Percentiles rank a stretch among this genome's conserved stretches.
Conservation (phyloP, 2,329 filamentous ascomycete genomes). For the Neocatenulostroma microsporum region DNA sequence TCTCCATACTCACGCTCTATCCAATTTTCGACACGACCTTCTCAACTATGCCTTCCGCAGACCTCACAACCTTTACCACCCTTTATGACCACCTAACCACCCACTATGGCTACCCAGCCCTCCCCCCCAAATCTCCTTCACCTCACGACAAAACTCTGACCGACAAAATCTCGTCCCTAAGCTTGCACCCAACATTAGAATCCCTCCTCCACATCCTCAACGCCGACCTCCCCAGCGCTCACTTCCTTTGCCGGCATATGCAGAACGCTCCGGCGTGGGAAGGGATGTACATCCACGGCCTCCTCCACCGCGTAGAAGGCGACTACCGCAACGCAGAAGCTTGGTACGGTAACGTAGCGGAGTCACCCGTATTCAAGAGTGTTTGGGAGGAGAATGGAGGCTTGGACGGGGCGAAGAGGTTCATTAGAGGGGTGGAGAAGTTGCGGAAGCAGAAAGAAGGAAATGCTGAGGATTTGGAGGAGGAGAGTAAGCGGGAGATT, state of each 20-base stretch:
- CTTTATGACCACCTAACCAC: slow-evolving; percentile 25
- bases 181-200: slow-evolving; percentile 43
- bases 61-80: slow-evolving; percentile 21
- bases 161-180: slow-evolving; percentile 24
- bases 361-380: slow-evolving; percentile 28
- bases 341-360: slow-evolving; percentile 42
- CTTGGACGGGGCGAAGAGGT: slow-evolving; percentile 19
- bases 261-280: slow-evolving; percentile 42
- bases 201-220: slow-evolving; percentile 46
- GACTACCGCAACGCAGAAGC: slow-evolving; percentile 43
- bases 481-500: slow-evolving; percentile 34
- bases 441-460: slow-evolving; percentile 28
- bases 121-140: slow-evolving; percentile 22
- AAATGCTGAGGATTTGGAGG: slow-evolving; percentile 27
- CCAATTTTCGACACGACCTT: too few relatives aligned
- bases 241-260: slow-evolving; percentile 49
- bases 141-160: slow-evolving; percentile 19
- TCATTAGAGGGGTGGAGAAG: slow-evolving; percentile 33
- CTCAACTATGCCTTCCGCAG: too few relatives aligned
- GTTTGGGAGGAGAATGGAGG: slow-evolving; percentile 29
- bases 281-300: slow-evolving; percentile 46
- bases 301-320: slow-evolving; percentile 46
- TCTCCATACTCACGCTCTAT: too few relatives aligned
- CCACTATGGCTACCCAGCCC: slow-evolving; percentile 16
- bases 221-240: slow-evolving; percentile 42